Conservation (phyloP, 1,284 basidiomycete genomes). For the Rhodotorula sp. region DNA sequence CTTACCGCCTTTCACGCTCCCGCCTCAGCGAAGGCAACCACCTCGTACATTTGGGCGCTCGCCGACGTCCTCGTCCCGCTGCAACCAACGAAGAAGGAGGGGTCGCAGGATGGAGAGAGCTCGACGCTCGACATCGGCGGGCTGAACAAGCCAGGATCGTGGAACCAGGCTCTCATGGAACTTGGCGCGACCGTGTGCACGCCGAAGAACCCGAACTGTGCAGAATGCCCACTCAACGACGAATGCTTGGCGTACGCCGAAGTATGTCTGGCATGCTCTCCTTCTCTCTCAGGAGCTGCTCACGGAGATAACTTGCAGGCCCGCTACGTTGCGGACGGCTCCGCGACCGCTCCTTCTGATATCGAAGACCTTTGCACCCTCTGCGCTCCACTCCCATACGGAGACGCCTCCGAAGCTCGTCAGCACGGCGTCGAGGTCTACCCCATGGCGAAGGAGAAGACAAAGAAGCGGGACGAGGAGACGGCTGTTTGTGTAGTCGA, state of each 20-base stretch:
- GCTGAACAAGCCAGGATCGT: constrained; percentile 30
- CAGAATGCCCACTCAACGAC: constrained; percentile 64
- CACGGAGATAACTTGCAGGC: neutral
- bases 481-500: constrained; percentile 82
- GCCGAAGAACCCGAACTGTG: constrained; percentile 72
- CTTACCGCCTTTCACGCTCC: constrained; percentile 76
- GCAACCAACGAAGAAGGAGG: neutral
- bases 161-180: constrained; percentile 45
- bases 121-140: constrained; percentile 8
- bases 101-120: neutral
- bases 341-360: constrained; percentile 49
- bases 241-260: constrained; percentile 67
- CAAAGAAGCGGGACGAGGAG: constrained; percentile 77
- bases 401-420: constrained; percentile 41
- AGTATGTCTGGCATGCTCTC: constrained; percentile 41
- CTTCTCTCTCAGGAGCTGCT: neutral
- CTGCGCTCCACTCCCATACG: constrained; percentile 63
- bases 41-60: constrained; percentile 76
- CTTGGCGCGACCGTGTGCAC: constrained; percentile 88
- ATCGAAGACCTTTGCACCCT: constrained; percentile 73
- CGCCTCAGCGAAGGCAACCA: constrained; percentile 71
- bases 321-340: constrained; percentile 10
- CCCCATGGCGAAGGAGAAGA: constrained; percentile 83
- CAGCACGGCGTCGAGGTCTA: constrained; percentile 62
- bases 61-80: constrained; percentile 66